These are phyloP conservation scores for Solanum phureja DNA, from an alignment of 257 asterid species.

Conservation along the genomic window DNA sequence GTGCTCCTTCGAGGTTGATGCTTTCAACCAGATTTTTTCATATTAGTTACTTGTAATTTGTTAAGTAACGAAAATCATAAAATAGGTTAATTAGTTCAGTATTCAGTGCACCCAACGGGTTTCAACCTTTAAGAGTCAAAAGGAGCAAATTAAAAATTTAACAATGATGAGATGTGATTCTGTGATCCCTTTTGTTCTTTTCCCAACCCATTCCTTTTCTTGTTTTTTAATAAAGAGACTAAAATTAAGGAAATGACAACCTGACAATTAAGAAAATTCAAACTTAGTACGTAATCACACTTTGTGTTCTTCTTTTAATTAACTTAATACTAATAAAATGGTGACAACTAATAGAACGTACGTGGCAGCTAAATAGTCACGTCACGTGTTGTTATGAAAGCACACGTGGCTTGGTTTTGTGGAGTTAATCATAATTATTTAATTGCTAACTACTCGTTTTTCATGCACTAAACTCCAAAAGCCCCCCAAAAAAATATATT, in stretches of 20 bases:
- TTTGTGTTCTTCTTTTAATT: neutral
- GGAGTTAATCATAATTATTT: slow-evolving; percentile 8
- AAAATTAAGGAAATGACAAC: neutral
- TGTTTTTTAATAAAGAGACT: neutral
- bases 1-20: no score
- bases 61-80: neutral
- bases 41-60: neutral
- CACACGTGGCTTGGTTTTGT: slow-evolving; percentile 30
- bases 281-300: neutral
- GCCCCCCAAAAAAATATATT: neutral
- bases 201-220: neutral
- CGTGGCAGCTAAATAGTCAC: neutral
- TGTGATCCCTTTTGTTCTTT: neutral
- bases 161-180: neutral
- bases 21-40: no score
- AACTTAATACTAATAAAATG: neutral
- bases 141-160: neutral
- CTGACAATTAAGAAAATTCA: neutral
- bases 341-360: neutral
- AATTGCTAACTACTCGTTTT: slow-evolving; percentile 9
- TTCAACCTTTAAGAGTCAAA: neutral
- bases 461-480: slow-evolving; percentile 44
- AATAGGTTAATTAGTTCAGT: neutral
- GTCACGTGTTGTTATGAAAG: slow-evolving; percentile 25
- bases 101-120: neutral